Conservation (phyloP, 352 stramenopile genomes). For the Sclerospora graminicola region DNA sequence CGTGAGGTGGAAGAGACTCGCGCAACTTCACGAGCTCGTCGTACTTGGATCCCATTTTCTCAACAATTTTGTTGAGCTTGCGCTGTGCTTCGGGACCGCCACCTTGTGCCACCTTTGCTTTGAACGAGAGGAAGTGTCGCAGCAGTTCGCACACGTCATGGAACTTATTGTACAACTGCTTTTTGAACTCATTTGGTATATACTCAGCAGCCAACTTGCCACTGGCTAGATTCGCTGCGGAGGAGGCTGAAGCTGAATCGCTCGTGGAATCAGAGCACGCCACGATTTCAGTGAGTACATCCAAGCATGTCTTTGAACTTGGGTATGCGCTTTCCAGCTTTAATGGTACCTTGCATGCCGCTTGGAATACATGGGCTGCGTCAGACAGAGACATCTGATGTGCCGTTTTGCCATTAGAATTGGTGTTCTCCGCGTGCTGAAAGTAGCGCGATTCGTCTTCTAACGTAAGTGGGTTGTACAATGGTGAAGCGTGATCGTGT, state of each 20-base stretch:
- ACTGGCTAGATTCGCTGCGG: constrained; percentile 33
- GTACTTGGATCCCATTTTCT: constrained; percentile 84
- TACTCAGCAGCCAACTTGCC: constrained; percentile 54
- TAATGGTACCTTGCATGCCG: constrained; percentile 28
- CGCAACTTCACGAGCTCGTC: constrained; percentile 78
- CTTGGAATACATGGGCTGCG: constrained; percentile 34
- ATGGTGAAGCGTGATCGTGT: constrained; percentile 26
- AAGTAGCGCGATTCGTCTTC: constrained; percentile 82
- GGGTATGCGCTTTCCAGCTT: constrained; percentile 52
- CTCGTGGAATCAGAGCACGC: constrained; percentile 49
- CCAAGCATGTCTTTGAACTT: constrained; percentile 32
- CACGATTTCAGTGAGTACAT: constrained; percentile 54
- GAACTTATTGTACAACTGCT: constrained; percentile 80
- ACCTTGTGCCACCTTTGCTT: constrained; percentile 49
- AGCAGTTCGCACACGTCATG: constrained; percentile 77
- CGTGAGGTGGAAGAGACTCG: constrained; percentile 64
- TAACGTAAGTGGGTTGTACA: constrained; percentile 72
- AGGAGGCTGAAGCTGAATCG: constrained; percentile 42
- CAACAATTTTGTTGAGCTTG: constrained; percentile 80
- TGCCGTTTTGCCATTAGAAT: constrained; percentile 10
- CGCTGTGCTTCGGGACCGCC: constrained; percentile 40
- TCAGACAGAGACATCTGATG: constrained; percentile 19
- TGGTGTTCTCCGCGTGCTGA: constrained; percentile 32
- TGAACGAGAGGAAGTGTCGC: constrained; percentile 79
- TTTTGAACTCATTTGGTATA: constrained; percentile 82